Conservation (phyloP, 495 filamentous ascomycete genomes). For the Niebla homalea region DNA sequence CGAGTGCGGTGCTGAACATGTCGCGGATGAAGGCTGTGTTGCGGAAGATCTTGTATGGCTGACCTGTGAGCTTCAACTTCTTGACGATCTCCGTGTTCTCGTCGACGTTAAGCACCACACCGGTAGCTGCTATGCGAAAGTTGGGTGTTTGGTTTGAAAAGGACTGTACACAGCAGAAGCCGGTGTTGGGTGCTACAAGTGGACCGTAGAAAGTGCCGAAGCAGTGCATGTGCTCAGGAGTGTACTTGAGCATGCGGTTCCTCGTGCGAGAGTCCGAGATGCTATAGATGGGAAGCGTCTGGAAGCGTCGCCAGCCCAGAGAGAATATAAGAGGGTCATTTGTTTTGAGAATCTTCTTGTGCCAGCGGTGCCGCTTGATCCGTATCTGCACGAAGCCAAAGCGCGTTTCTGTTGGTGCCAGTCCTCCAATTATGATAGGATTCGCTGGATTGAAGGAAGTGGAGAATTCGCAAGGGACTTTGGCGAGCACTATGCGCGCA, state of each 20-base stretch:
- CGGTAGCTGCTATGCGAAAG: conserved; percentile 88
- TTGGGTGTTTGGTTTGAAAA: conserved; percentile 79
- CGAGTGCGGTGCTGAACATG: conserved; percentile 86
- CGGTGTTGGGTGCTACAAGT: conserved; percentile 85
- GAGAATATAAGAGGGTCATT: conserved; percentile 96
- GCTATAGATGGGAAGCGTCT: conserved; percentile 82
- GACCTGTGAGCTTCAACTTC: conserved; percentile 89
- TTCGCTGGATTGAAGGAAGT: conserved; percentile 72
- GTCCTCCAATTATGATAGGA: conserved; percentile 79
- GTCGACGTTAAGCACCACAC: conserved; percentile 83
- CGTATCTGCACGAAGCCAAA: conserved; percentile 91
- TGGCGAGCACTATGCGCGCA: conserved; percentile 74
- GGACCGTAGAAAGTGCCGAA: conserved; percentile 92
- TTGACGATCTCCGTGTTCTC: conserved; percentile 94
- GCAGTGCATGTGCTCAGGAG: conserved; percentile 96
- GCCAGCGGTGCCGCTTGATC: conserved; percentile 95
- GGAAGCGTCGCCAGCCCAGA: conserved; percentile 93
- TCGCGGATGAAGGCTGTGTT: conserved; percentile 98
- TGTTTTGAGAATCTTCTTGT: conserved; percentile 97
- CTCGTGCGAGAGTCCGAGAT: conserved; percentile 85
- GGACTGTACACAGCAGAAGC: conserved; percentile 85
- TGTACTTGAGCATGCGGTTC: conserved; percentile 97
- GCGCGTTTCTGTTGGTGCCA: conserved; percentile 83
- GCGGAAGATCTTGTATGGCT: conserved; percentile 95
- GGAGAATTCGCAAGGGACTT: conserved; percentile 83